Evolutionary conservation across 768 basidiomycete genomes (phyloP).

Genomic region (Boletus rubropictus): DNA sequence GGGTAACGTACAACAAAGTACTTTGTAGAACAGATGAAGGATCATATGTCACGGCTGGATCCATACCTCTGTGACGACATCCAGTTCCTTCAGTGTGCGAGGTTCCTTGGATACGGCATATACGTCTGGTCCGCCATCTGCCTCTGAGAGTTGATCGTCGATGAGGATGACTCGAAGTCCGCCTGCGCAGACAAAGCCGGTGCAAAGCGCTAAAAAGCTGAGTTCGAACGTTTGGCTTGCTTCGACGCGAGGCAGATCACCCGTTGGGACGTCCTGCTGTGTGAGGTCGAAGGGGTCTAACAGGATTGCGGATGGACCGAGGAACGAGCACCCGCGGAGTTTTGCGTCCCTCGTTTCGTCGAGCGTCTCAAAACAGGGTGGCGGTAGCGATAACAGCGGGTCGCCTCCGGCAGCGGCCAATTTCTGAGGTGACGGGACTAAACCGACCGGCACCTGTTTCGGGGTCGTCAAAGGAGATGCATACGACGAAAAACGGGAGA

Average conservation of each 20-base stretch:
- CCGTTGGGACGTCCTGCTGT: conserved; percentile 2
- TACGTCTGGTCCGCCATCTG: conserved; percentile 25
- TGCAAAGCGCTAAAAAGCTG: conserved; percentile 50
- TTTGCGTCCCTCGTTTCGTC: conserved; percentile 33
- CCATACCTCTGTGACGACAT: conserved; percentile 68
- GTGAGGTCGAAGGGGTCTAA: conserved; percentile 40
- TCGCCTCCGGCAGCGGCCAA: conserved; percentile 4
- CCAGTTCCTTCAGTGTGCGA: conserved; percentile 64
- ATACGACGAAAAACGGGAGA: conserved; percentile 6
- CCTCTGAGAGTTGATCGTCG: conserved; percentile 45
- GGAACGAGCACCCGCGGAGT: conserved; percentile 35
- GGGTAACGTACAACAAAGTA: conserved; percentile 2
- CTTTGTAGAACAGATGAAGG: conserved; percentile 12
- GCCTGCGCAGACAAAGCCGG: conserved; percentile 60
- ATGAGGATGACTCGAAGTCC: conserved; percentile 67
- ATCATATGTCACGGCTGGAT: conserved; percentile 34
- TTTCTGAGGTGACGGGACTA: conserved; percentile 12
- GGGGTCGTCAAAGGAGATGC: conserved; percentile 5
- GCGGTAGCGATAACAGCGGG: conserved; percentile 32
- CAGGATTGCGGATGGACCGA: conserved; percentile 48
- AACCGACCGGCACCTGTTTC: conserved; percentile 1
- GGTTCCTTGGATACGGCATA: conserved; percentile 31
- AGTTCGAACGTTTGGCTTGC: conserved; percentile 57
- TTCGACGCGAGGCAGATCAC: conserved; percentile 28
- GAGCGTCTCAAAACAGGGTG: conserved; percentile 41